These are phyloP conservation scores for Leccinum subspadiceum DNA, from an alignment of 1,284 basidiomycete species.

Conservation along the genomic window DNA sequence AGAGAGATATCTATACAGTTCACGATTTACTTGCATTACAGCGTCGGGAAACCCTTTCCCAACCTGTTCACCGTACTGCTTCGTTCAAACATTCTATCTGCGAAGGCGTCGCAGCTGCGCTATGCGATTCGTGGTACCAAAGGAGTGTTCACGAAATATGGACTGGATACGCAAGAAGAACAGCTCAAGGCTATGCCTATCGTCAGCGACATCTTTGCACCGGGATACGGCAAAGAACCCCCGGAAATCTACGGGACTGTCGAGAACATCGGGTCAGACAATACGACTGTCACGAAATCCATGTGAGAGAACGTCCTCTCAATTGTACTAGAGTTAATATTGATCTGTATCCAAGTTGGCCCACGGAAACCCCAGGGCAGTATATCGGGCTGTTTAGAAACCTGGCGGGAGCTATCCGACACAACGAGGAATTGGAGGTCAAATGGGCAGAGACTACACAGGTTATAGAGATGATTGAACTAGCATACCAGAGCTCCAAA, in stretches of 20 bases:
- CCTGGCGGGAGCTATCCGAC: constrained; percentile 58
- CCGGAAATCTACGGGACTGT: constrained; percentile 58
- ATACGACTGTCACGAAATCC: constrained; percentile 44
- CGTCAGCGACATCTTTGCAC: constrained; percentile 46
- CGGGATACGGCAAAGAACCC: constrained; percentile 56
- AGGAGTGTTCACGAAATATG: constrained; percentile 75
- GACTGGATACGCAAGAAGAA: constrained; percentile 78
- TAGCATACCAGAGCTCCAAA: constrained; percentile 61
- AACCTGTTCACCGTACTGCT: constrained; percentile 69
- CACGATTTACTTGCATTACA: constrained; percentile 67
- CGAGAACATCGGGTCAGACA: constrained; percentile 51
- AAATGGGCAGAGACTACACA: constrained; percentile 70
- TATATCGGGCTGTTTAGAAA: constrained; percentile 67
- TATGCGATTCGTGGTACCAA: constrained; percentile 68
- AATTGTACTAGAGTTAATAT: constrained; percentile 5
- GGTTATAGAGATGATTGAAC: constrained; percentile 73
- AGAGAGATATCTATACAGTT: constrained; percentile 44
- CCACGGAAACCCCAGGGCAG: constrained; percentile 56
- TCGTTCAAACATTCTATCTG: constrained; percentile 68
- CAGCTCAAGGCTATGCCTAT: constrained; percentile 55
- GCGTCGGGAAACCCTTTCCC: constrained; percentile 38
- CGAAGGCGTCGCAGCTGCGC: constrained; percentile 62
- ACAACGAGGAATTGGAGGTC: constrained; percentile 52
- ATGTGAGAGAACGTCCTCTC: constrained; percentile 37
- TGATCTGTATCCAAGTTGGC: constrained; percentile 48